Evolutionary conservation across 805 yeast species (phyloP).

Genomic region (Teunomyces pallodes): DNA sequence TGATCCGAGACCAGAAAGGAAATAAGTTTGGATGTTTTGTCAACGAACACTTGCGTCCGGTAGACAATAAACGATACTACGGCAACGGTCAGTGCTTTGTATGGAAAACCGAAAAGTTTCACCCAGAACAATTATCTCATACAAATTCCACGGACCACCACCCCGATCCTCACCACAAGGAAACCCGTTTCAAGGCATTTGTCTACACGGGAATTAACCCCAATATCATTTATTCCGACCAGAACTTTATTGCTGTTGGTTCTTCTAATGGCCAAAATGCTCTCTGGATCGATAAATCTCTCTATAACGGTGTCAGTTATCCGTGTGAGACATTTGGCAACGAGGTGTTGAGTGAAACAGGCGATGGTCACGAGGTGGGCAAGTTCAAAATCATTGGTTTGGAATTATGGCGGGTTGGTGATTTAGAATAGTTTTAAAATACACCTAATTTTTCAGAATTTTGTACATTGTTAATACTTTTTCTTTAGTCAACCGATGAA

Average conservation of each 20-base stretch:
- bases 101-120: slow-evolving; percentile 67
- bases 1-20: slow-evolving; percentile 62
- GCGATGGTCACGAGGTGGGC: slow-evolving; percentile 36
- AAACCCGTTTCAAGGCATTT: slow-evolving; percentile 63
- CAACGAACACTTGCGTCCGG: slow-evolving; percentile 69
- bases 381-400: slow-evolving; percentile 74
- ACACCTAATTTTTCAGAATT: background rate
- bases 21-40: slow-evolving; percentile 75
- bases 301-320: slow-evolving; percentile 74
- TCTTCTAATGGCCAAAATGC: slow-evolving; percentile 94
- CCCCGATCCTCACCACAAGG: background rate
- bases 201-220: slow-evolving; percentile 89
- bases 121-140: slow-evolving; percentile 13
- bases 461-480: background rate
- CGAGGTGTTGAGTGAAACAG: slow-evolving; percentile 53
- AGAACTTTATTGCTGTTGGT: slow-evolving; percentile 76
- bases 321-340: slow-evolving; percentile 86
- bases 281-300: slow-evolving; percentile 75
- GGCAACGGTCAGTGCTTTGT: slow-evolving; percentile 96
- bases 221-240: slow-evolving; percentile 78
- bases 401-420: slow-evolving; percentile 82
- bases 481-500: background rate
- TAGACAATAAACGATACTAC: slow-evolving; percentile 70
- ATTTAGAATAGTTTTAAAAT: slow-evolving; percentile 10
- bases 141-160: background rate